These are phyloP conservation scores for Ophiostoma piceae DNA, from an alignment of 2,329 filamentous ascomycete species.

Conservation along the genomic window DNA sequence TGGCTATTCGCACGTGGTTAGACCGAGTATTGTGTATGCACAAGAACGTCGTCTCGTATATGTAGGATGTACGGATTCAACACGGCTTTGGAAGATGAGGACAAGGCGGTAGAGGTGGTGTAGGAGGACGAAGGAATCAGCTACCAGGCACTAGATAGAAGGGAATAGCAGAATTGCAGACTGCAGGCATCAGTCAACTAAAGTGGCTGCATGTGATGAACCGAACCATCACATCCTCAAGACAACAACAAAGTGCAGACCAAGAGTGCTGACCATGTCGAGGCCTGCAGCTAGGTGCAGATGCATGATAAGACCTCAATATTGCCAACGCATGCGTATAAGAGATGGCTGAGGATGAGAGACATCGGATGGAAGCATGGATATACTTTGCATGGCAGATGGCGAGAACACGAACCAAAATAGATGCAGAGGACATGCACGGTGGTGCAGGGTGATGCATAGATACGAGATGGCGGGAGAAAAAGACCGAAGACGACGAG, in stretches of 20 bases:
- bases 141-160: no score
- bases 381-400: no score
- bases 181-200: neutral
- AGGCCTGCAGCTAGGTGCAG: neutral
- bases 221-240: neutral
- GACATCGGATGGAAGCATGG: neutral
- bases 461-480: neutral
- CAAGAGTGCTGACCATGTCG: neutral
- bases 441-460: neutral
- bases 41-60: neutral
- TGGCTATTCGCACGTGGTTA: neutral
- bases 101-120: neutral
- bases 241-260: neutral
- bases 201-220: neutral
- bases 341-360: neutral
- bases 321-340: constrained; percentile 12
- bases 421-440: neutral
- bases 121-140: neutral
- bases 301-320: neutral
- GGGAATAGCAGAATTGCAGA: no score
- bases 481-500: constrained; percentile 1
- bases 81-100: neutral
- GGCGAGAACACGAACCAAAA: neutral
- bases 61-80: neutral
- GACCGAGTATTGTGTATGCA: neutral